These are phyloP conservation scores for Pelargonium cotyledonis DNA, from an alignment of 441 rosid species.

Conservation along the genomic window DNA sequence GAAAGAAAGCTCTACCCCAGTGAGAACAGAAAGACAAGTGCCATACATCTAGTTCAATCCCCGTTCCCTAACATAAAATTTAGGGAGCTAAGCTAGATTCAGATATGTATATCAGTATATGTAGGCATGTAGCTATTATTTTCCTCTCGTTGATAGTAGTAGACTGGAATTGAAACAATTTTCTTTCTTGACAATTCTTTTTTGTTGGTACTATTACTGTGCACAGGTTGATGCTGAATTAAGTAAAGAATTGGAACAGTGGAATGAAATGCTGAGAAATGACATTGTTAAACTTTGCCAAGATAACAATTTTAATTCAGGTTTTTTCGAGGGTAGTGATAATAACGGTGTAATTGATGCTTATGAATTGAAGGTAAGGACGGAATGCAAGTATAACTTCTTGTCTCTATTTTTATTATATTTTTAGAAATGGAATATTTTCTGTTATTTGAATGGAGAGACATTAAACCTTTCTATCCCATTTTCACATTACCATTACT, in stretches of 20 bases:
- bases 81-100: not conserved
- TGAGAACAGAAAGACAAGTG: too few species aligned
- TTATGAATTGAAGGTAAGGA: constrained; percentile 85
- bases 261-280: constrained; percentile 85
- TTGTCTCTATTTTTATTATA: too few species aligned
- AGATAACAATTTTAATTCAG: constrained; percentile 86
- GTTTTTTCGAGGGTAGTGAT: constrained; percentile 93
- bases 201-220: constrained; percentile 16
- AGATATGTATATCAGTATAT: too few species aligned
- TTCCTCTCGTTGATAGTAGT: too few species aligned
- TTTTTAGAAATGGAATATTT: too few species aligned
- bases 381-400: too few species aligned
- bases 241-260: constrained; percentile 88
- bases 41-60: too few species aligned
- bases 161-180: too few species aligned
- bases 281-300: constrained; percentile 85
- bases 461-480: not conserved
- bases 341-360: constrained; percentile 77
- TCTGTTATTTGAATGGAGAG: too few species aligned
- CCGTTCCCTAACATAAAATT: too few species aligned
- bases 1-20: too few species aligned
- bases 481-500: not conserved
- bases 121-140: too few species aligned
- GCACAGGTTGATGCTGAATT: constrained; percentile 79
- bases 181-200: not conserved